Evolutionary conservation across 805 yeast species (phyloP), one percentile per base, ranked within the genome.

Genomic region (Pichia paraexigua): DNA sequence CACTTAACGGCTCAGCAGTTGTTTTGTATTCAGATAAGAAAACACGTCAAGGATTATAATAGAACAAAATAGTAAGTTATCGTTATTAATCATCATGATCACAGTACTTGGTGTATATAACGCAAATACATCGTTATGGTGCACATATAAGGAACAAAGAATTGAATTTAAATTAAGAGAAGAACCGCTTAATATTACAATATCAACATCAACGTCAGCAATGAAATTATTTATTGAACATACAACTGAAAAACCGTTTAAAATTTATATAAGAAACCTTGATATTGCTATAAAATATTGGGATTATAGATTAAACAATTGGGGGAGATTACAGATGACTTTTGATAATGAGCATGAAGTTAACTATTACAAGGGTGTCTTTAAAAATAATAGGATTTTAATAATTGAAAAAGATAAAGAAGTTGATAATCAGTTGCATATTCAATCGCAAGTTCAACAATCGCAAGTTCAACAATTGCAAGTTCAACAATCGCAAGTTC

Each of bases 291-390:
- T 49, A 12, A 49, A 45, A 28, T 44, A 45, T 22, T 43, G 43
- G 40, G 43, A 43, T 21, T n/a, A 15, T 17, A 9, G n/a, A 4
- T n/a, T 28, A 7, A 22, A 24, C 11, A 27, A 28, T 9, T 48
- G 51, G 51, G 17, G 49, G 4, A 49, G 46, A 41, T 25, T 49
- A 12, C 52, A 49, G 41, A n/a, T 49, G 9, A 30, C 45, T 12
- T 6, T 43, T 1, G 32, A 32, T 8, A 20, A 20, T 18, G 32
- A 40, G 17, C 39, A 35, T 22, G 28, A 5, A n/a, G 41, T 46
- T 22, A 30, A 46, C 9, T 21, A 41, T 13, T 41, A 21, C 24
- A 25, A 21, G 17, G 15, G 5, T 28, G 12, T 18, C 21, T 46
- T 28, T 18, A 11, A 21, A 20, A 22, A 17, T 8, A 13, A 9